phyloP scores from a whole-genome alignment of 371 early-diverging fungal genomes.

The Dinochytrium kinnereticum region DNA sequence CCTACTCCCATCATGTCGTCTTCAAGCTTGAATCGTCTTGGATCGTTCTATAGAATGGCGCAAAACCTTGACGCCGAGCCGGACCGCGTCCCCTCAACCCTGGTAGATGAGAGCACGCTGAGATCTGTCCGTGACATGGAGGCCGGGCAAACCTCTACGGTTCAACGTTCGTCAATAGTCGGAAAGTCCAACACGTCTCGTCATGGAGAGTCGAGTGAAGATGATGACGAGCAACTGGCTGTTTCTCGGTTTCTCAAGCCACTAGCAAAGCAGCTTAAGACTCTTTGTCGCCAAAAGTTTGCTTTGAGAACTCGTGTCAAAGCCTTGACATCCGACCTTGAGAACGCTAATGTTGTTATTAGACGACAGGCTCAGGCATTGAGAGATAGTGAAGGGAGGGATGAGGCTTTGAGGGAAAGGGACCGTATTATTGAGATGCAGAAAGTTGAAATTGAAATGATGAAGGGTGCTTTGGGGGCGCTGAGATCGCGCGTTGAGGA shows the following conservation, averaged over 20 bases:
- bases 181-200: neutral
- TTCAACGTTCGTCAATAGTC: neutral
- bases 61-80: too few species aligned
- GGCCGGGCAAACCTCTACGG: too few species aligned
- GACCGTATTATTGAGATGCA: neutral
- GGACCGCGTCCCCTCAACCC: too few species aligned
- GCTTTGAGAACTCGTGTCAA: neutral
- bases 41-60: too few species aligned
- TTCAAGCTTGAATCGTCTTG: neutral
- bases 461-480: neutral
- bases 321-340: neutral
- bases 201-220: neutral
- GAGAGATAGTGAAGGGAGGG: neutral
- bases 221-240: neutral
- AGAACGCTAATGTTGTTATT: neutral
- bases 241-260: neutral
- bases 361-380: neutral
- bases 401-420: neutral
- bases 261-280: neutral
- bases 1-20: conserved; percentile 4
- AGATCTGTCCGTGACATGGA: too few species aligned
- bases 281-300: neutral
- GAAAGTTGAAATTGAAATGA: neutral
- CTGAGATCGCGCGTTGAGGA: neutral
- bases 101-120: too few species aligned